Evolutionary conservation across 495 filamentous ascomycete species (phyloP).

Genomic region (Aspergillus wentii): DNA sequence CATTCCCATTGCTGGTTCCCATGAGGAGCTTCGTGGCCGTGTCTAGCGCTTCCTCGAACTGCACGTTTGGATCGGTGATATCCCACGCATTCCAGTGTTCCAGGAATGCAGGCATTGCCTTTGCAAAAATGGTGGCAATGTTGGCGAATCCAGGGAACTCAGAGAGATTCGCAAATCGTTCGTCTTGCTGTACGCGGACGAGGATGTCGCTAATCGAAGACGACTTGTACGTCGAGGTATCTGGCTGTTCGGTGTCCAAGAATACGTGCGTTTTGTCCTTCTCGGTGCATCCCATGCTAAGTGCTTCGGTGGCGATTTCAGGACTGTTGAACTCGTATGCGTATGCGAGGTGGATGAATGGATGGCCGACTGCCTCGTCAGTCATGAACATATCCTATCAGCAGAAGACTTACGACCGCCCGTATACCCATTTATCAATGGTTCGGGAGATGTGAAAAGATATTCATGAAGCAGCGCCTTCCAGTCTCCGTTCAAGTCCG

Average conservation of each 20-base stretch:
- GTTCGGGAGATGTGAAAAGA: conserved; percentile 64
- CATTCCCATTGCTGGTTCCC: conserved; percentile 48
- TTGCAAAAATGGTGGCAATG: conserved; percentile 54
- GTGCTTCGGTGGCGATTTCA: conserved; percentile 73
- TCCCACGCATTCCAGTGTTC: conserved; percentile 83
- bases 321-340: conserved; percentile 70
- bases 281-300: conserved; percentile 56
- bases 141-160: conserved; percentile 48
- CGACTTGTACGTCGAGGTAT: conserved; percentile 26
- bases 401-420: conserved; percentile 54
- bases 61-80: conserved; percentile 50
- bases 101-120: conserved; percentile 56
- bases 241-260: conserved; percentile 47
- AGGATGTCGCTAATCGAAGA: conserved; percentile 58
- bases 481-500: conserved; percentile 67
- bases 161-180: conserved; percentile 47
- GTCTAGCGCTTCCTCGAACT: conserved; percentile 60
- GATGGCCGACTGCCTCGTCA: conserved; percentile 65
- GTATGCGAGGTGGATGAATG: conserved; percentile 81
- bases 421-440: conserved; percentile 66
- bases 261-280: conserved; percentile 72
- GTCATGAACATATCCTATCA: not conserved
- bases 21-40: conserved; percentile 58
- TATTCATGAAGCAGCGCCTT: conserved; percentile 64
- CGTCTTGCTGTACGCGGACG: conserved; percentile 38